phyloP scores from a whole-genome alignment of 106 monocot species.

The Dendrobium nobile region DNA sequence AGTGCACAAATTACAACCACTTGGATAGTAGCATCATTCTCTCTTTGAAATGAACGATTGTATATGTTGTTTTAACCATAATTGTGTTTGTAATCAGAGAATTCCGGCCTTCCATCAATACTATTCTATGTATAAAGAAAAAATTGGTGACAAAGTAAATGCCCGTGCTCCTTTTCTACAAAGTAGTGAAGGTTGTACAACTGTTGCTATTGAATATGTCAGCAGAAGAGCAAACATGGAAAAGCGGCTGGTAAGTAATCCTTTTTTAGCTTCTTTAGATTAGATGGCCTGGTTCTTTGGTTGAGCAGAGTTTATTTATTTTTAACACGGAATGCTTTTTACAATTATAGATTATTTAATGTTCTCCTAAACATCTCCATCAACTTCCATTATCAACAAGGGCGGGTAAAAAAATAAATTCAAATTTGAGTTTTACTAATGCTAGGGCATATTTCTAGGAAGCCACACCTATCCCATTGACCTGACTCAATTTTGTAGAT shows the following conservation, averaged over 20 bases:
- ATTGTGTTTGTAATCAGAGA: slow-evolving; percentile 30
- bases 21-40: not conserved
- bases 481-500: not conserved
- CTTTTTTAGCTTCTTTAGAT: not conserved
- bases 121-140: slow-evolving; percentile 65
- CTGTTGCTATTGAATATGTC: slow-evolving; percentile 37
- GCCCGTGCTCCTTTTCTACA: slow-evolving; percentile 42
- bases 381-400: not conserved
- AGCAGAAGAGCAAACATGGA: slow-evolving; percentile 77
- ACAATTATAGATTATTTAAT: not conserved
- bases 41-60: not conserved
- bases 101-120: slow-evolving; percentile 45
- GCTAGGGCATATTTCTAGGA: too few relatives aligned
- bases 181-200: slow-evolving; percentile 7
- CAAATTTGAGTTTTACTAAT: too few relatives aligned
- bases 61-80: not conserved
- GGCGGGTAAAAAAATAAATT: too few relatives aligned
- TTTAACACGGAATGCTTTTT: not conserved
- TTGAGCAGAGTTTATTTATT: not conserved
- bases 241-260: slow-evolving; percentile 58
- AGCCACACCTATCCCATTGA: too few relatives aligned
- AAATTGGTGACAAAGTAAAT: slow-evolving; percentile 48
- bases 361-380: not conserved
- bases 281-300: not conserved
- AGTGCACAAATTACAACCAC: not conserved